Evolutionary conservation across 2,329 filamentous ascomycete genomes (phyloP), one percentile per base, ranked within the genome.

Genomic region (Diaporthe vexans): DNA sequence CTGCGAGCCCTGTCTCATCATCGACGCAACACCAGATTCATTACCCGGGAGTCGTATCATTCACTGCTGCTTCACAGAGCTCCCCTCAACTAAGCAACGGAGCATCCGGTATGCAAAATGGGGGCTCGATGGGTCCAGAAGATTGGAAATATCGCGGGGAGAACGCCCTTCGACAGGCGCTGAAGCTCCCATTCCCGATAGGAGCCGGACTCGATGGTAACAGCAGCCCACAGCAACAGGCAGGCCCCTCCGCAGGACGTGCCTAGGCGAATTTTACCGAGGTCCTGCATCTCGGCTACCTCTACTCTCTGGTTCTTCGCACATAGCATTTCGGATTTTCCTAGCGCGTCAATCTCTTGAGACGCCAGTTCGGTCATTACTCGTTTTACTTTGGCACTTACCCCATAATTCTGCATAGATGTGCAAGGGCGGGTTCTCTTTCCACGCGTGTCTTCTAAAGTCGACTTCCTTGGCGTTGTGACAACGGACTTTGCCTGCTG

Each of bases 361-460:
- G 37, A 37, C 54, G 65, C 37, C 51, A 52, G 52, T 40, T 73
- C 65, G 48, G 59, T 74, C 56, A 29, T 76, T 72, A 52, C 65
- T 35, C 52, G 65, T 37, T 59, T 70, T 56, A 54, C 68, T 59
- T 57, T 29, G 56, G 68, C 61, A 70, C 35, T 48, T 54, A 69
- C 46, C 74, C 58, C 65, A 52, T 72, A 63, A 74, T 72, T 67
- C 51, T 74, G 72, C 74, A 76, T 72, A 61, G 48, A 72, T 74
- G 63, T 63, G 68, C 46, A 33, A 51, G 68, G 48, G 24, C 61
- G 54, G 46, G 46, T 54, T 57, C 69, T 58, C 57, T 52, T 72
- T 57, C 54, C 52, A 65, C 48, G 57, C 46, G 72, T 74, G 61
- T 59, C 40, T 74, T 68, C 67, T 58, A 70, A 56, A 74, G 65